These are phyloP conservation scores for Orbilia quercus DNA, from an alignment of 2,329 filamentous ascomycete species.

Conservation along the genomic window DNA sequence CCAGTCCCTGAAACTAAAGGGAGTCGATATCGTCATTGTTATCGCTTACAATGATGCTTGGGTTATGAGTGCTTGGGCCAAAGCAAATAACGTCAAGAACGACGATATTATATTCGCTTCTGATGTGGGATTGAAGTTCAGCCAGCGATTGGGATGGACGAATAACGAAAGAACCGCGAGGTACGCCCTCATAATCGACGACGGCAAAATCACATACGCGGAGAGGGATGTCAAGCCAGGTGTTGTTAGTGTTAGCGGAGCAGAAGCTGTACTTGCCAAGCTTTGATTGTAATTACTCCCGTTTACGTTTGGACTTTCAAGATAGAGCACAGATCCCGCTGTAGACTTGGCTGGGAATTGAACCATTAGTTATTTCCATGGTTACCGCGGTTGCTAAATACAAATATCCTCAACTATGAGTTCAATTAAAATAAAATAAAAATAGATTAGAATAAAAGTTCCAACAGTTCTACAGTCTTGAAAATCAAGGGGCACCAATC, in stretches of 20 bases:
- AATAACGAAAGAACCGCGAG: conserved; percentile 78
- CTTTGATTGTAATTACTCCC: conserved; percentile 1
- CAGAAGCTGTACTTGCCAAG: conserved; percentile 49
- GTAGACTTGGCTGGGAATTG: too few species aligned
- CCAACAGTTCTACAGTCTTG: too few species aligned
- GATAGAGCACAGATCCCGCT: not conserved
- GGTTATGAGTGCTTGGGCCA: conserved; percentile 90
- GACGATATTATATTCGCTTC: conserved; percentile 82
- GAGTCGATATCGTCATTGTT: conserved; percentile 82
- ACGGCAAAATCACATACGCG: conserved; percentile 85
- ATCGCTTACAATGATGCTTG: conserved; percentile 86
- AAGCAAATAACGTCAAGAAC: conserved; percentile 81
- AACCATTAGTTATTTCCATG: too few species aligned
- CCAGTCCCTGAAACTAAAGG: conserved; percentile 78
- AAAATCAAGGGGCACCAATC: too few species aligned
- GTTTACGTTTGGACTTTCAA: not conserved
- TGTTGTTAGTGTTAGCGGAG: conserved; percentile 43
- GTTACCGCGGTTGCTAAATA: too few species aligned
- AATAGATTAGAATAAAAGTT: too few species aligned
- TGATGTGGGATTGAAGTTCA: conserved; percentile 75
- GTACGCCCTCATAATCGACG: conserved; percentile 82
- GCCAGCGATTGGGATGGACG: conserved; percentile 80
- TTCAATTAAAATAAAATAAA: too few species aligned
- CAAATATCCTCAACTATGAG: too few species aligned
- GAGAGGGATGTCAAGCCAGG: conserved; percentile 73